Base-by-base conservation (phyloP, 1,284 basidiomycete species). In the Volvariella surrecta region DNA sequence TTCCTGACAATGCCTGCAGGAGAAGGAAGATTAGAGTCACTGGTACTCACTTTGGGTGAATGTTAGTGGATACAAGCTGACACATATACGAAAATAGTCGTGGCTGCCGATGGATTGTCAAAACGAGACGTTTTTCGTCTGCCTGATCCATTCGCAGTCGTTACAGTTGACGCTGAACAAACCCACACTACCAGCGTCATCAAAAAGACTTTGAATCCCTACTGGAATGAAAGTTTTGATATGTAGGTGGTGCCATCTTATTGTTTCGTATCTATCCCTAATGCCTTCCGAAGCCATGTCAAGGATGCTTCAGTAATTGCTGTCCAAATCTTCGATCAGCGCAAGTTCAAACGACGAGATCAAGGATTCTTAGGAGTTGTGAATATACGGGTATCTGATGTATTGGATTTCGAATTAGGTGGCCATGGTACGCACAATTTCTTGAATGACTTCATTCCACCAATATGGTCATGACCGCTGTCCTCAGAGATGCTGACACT, bases 251-350 rank as follows among this genome's bases (percentile, higher is more conserved):
- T 38, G 8, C 28, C 21, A 10, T 28, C 37, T 38, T 8, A 16
- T 19, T 41, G 24, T 41, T 17, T 11, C 31, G 38, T 21, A 45
- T 44, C 49, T 38, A 52, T 42, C 46, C 40, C 40, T 45, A 38
- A 22, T 40, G 28, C 32, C 40, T 48, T 28, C 37, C 40, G 34
- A 46, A 91, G 88, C 54, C 82, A 76, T 39, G 91, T 95, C 58
- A 89, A 85, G 60, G 91, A 95, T 57, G 86, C 87, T 2, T 94
- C 90, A 19, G 82, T 94, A 39, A 75, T 97, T 35, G 88, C 89
- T 3, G 89, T 97, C 2, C 93, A 97, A 64, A 92, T 96, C 57
- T 96, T 96, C 55, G 93, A 97, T 64, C 93, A 96, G 67, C 84
- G 90, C 63, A 96, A 95, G 67, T 96, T 96, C 70, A 96, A 95